These are phyloP conservation scores for Capsicum baccatum DNA, from an alignment of 257 asterid genomes.

Conservation along the genomic window DNA sequence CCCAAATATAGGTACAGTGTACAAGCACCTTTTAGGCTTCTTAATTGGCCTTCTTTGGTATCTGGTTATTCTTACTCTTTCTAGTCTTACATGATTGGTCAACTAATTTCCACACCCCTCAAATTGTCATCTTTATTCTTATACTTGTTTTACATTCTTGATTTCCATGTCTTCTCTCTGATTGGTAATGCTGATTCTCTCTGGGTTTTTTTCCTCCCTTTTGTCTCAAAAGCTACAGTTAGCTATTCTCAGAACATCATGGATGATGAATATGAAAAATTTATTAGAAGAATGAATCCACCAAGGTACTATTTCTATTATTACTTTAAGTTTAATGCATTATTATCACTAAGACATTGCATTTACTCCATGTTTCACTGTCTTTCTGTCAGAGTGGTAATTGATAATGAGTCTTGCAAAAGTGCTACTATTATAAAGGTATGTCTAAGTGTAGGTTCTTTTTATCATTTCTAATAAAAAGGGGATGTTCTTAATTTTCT, in stretches of 20 bases:
- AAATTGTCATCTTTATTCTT: neutral
- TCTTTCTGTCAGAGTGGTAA: constrained; percentile 42
- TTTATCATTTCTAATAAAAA: neutral
- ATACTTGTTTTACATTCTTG: constrained; percentile 37
- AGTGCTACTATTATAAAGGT: constrained; percentile 42
- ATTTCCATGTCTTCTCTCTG: constrained; percentile 31
- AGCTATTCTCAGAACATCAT: constrained; percentile 36
- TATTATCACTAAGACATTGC: neutral
- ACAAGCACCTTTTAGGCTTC: constrained; percentile 32
- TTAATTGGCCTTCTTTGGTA: constrained; percentile 27
- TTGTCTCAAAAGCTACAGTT: constrained; percentile 19
- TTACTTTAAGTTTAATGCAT: neutral
- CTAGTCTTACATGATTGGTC: constrained; percentile 26
- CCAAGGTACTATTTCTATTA: constrained; percentile 35
- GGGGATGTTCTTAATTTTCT: neutral
- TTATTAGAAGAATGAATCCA: constrained; percentile 46
- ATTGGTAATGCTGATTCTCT: constrained; percentile 32
- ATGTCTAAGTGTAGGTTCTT: constrained; percentile 21
- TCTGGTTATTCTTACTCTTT: neutral
- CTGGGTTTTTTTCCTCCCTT: neutral
- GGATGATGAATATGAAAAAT: constrained; percentile 44
- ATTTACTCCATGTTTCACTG: constrained; percentile 14
- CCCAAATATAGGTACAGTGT: constrained; percentile 16
- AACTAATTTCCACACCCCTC: neutral
- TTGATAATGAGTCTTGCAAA: constrained; percentile 40